Conservation (phyloP, 805 yeast genomes). For the Candida wancherniae region DNA sequence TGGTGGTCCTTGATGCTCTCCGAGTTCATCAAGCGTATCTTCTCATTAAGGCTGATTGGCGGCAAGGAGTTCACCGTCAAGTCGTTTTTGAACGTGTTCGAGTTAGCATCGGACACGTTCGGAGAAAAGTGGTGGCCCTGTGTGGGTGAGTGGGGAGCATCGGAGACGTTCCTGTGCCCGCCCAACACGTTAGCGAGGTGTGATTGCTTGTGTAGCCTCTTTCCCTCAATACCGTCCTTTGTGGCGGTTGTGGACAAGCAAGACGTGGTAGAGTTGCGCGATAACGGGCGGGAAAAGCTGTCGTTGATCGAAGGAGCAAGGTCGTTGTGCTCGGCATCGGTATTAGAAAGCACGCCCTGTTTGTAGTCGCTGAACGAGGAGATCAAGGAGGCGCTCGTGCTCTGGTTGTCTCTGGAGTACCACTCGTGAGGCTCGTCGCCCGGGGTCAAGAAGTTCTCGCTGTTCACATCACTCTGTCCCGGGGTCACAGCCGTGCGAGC, state of each 20-base stretch:
- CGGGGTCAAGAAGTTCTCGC: too few relatives aligned
- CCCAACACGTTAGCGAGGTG: conserved; percentile 30
- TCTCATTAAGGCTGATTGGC: conserved; percentile 42
- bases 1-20: too few relatives aligned
- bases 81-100: conserved; percentile 1
- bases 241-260: conserved; percentile 71
- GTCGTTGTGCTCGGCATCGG: conserved; percentile 7
- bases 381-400: conserved; percentile 23
- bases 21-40: conserved; percentile 36
- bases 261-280: conserved; percentile 59
- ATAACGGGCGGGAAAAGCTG: conserved; percentile 48
- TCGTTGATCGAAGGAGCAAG: conserved; percentile 13
- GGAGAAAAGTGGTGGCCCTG: conserved; percentile 14
- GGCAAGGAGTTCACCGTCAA: conserved; percentile 20
- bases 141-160: too few relatives aligned
- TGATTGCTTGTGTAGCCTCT: conserved; percentile 43
- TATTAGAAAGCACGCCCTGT: conserved; percentile 7
- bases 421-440: conserved; percentile 1
- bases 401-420: conserved; percentile 3
- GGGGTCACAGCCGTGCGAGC: too few relatives aligned
- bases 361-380: conserved; percentile 27
- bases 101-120: too few relatives aligned
- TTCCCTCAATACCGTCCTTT: conserved; percentile 70
- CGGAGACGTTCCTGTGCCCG: too few relatives aligned
- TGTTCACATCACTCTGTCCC: too few relatives aligned